Base-by-base conservation (phyloP, 768 basidiomycete genomes). In the Boletus rubroflammeus region DNA sequence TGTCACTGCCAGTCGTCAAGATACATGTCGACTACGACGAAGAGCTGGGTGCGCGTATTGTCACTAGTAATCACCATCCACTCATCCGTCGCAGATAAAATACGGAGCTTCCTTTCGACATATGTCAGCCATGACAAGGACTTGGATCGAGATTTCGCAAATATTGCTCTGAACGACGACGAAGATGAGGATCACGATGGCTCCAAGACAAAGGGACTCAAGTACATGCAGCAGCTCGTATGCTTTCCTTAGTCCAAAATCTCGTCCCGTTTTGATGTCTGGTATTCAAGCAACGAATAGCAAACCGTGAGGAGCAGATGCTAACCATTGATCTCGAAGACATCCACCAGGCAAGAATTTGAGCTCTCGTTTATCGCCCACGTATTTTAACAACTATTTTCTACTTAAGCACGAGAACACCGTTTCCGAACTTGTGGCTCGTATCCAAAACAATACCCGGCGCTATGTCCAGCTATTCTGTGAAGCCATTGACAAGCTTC, bases 221-320 rank as follows among this genome's bases (percentile, higher is more conserved):
- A 94, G 73, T 97, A 97, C 69, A 86, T 90, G 80, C 74, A 78
- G 26, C 89, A 91, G 63, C 75, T 97, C 64, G 93, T 96, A 72
- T 43, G 50, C 21, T 66, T 84, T 69, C 67, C 73, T 4, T 39
- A 14, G 50, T 19, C 32, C 34, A 42, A 43, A 50, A 58, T 59
- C 25, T 51, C 62, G 60, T 69, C 67, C 26, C 41, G 23, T 59
- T 26, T 40, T 64, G 26, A 65, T 47, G 5, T 52, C 51, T 61
- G 41, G 52, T 8, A 28, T 56, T 59, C 53, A 64, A 95, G 93
- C 92, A 93, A 94, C 76, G 78, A 41, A 83, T 99, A 55, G 92
- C 96, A 47, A 96, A 99, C 72, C 82, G 97, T 34, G 91, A 97
- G 57, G 88, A 93, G 69, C 84, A 93, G 61, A 90, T 90, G 82